Conservation (phyloP, 2,329 filamentous ascomycete species). For the Zymoseptoria tritici region DNA sequence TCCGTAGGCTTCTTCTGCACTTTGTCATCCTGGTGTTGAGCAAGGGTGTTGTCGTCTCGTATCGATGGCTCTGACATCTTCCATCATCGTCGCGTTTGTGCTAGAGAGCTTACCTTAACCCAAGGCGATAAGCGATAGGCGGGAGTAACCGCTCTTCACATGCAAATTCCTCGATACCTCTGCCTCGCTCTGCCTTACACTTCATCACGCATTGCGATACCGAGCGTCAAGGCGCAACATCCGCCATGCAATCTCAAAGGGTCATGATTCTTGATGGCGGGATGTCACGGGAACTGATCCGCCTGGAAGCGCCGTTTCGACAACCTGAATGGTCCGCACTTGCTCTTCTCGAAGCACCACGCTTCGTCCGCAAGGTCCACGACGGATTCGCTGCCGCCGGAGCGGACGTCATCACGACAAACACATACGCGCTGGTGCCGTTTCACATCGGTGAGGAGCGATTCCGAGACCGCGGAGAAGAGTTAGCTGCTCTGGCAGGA, state of each 20-base stretch:
- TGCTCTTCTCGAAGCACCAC: conserved; percentile 2
- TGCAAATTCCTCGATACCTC: not conserved
- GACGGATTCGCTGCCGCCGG: conserved; percentile 1
- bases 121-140: not conserved
- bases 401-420: conserved; percentile 2
- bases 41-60: not conserved
- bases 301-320: conserved; percentile 1
- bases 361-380: not conserved
- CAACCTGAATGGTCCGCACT: conserved; percentile 7
- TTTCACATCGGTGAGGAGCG: conserved; percentile 4
- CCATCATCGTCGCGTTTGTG: not conserved
- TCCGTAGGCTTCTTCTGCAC: not conserved
- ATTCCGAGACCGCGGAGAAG: conserved; percentile 1
- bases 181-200: not conserved
- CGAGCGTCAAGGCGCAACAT: not conserved
- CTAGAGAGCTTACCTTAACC: not conserved
- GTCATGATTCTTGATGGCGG: conserved; percentile 2
- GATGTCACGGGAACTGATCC: conserved; percentile 5
- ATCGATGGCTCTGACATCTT: not conserved
- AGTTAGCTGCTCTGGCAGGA: conserved; percentile 2
- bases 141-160: not conserved
- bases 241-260: not conserved
- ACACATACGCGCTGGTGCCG: conserved; percentile 3
- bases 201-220: too few relatives aligned
- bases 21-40: not conserved